Percentiles rank a stretch among this genome's conserved stretches.
phyloP scores from a whole-genome alignment of 352 stramenopile genomes.

The Globisporangium nagaii region DNA sequence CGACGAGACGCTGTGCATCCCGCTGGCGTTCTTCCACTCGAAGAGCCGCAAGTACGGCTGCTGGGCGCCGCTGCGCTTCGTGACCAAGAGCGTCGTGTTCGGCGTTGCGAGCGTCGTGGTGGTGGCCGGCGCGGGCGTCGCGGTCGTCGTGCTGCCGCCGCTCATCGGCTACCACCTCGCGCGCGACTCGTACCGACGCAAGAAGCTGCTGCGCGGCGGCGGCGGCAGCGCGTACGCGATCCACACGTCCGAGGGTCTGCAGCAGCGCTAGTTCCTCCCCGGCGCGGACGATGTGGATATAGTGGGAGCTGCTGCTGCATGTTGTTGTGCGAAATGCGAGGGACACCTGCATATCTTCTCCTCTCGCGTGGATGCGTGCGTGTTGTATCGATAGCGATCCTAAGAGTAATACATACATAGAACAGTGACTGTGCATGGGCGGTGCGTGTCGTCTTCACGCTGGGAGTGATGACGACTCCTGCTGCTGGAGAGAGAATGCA shows the following conservation, averaged over 20 bases:
- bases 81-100: slow-evolving; percentile 67
- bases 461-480: too few species aligned
- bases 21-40: slow-evolving; percentile 60
- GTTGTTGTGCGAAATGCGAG: too few species aligned
- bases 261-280: not conserved
- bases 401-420: too few species aligned
- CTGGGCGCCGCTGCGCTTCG: slow-evolving; percentile 53
- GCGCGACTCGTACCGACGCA: slow-evolving; percentile 37
- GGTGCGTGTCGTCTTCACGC: too few species aligned
- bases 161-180: slow-evolving; percentile 57
- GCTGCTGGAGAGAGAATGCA: too few species aligned
- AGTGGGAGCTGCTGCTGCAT: not conserved
- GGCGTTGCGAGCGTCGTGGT: slow-evolving; percentile 42
- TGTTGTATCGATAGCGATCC: too few species aligned
- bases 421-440: too few species aligned
- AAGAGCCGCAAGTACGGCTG: slow-evolving; percentile 60
- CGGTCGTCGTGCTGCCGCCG: slow-evolving; percentile 60
- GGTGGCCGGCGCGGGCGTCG: slow-evolving; percentile 52
- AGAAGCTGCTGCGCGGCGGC: slow-evolving; percentile 25
- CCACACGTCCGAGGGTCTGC: slow-evolving; percentile 3
- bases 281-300: too few species aligned
- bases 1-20: slow-evolving; percentile 68
- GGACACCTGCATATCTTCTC: too few species aligned
- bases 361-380: too few species aligned
- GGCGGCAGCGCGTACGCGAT: slow-evolving; percentile 27